Evolutionary conservation across 2,329 filamentous ascomycete species (phyloP), one percentile per base, ranked within the genome.

Genomic region (Harringtonia aguacate): DNA sequence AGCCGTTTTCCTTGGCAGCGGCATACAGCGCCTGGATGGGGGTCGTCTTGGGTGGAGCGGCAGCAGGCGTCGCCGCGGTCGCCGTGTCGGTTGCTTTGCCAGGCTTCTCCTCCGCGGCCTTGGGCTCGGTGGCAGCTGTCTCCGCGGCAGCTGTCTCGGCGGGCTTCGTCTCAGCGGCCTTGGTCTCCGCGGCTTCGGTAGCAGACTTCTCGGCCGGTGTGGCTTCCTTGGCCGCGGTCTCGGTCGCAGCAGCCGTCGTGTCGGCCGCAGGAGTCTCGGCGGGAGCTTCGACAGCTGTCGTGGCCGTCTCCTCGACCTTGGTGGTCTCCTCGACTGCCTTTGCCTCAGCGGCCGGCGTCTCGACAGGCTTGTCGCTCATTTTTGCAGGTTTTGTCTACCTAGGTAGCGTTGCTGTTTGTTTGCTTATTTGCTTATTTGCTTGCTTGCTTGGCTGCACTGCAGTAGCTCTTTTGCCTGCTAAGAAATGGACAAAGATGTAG

Each of bases 1-100:
- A 73, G 15, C 65, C 70, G 41, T 47, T 27, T 5, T 47, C 45
- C 45, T 56, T 44, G 38, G 53, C 55, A 15, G 51, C 46, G 4
- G 46, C 48, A 52, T 53, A 61, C 10, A 62, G 51, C 27, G 55
- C 33, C 47, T 52, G 48, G 35, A 53, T 34, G 21, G 48, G 45
- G 12, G 36, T 44, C n/a, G 44, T 43, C 15, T 27, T 22, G 14
- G n/a, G 4, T 6, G 24, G 8, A n/a, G 31, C 27, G 15, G 38
- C 28, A 22, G 43, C 39, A 15, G 28, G 17, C 2, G 35, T 21
- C 5, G 15, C 29, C 13, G 36, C n/a, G n/a, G 31, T 14, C 13
- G 21, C 39, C 28, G 28, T 17, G 15, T 29, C 17, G 14, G 31
- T 5, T 21, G 35, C 37, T n/a, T 47, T 46, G 1, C 45, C 39